Evolutionary conservation across 805 yeast genomes (phyloP), one percentile per base, ranked within the genome.

Genomic region (Sugiyamaella lignohabitans): DNA sequence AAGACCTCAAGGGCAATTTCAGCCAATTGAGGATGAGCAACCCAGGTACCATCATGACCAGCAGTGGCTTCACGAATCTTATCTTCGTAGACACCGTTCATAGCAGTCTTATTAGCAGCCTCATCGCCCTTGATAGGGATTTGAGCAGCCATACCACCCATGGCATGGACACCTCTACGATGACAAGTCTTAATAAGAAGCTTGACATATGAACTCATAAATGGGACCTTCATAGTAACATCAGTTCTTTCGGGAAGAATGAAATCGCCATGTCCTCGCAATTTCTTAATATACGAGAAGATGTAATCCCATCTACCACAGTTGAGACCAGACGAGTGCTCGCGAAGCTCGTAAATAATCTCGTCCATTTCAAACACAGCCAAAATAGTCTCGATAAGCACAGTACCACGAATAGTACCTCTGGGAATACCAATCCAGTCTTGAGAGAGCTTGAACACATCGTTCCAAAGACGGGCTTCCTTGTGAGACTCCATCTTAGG

Each of bases 141-240:
- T 66, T 79, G 84, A 14, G 87, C 87, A 49, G 86, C 86, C 87
- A 80, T 80, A 48, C 87, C 87, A 44, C 87, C 87, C 75, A 80
- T 78, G 40, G 87, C 87, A 60, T 80, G 85, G 38, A 81, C 86
- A 53, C 82, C 82, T 57, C 87, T 75, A 66, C 72, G 71, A 69
- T 81, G 87, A 61, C 84, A 77, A 48, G 85, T 80, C 69, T 80
- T 68, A 57, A 82, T 80, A 60, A 81, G 72, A 53, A 80, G 71
- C 56, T 74, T 74, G 53, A 81, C 86, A 60, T 81, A 81, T 20
- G 81, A 67, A 24, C 78, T 67, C 86, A 81, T 80, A 67, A 81
- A 81, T 35, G 84, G 85, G 18, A 80, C 79, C 57, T 64, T 67
- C 85, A 80, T 80, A 46, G 81, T 79, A 47, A 82, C 84, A 59